Base-by-base conservation (phyloP, 345 rosid genomes). In the Orychophragmus violaceus region DNA sequence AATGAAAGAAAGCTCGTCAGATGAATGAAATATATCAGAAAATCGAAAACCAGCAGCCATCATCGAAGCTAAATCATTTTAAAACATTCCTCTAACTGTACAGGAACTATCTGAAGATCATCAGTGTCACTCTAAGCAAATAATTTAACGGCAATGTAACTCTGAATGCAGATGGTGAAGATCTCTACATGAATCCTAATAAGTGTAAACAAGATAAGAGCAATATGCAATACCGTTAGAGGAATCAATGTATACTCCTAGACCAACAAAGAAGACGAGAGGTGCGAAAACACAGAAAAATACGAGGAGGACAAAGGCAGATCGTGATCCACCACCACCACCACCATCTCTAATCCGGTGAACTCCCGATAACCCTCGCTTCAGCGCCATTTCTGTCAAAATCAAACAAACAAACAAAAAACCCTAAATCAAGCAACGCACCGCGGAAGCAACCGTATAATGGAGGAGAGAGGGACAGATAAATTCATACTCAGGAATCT, bases 281-380 rank as follows among this genome's bases (percentile, higher is more conserved):
- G 92, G 90, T 10, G 84, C 77, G 32, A 91, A 74, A 54, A 85
- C 74, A 36, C 81, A 83, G 81, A 85, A 80, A 76, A 89, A 68
- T 42, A 78, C 70, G 37, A 87, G 74, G 41, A 81, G 52, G 21
- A 62, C 68, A 22, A 85, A 64, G 18, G 79, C 75, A 53, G 82
- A 78, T 57, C 87, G 75, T 80, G 88, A 89, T 89, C 95, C 75
- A 58, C 80, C 71, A 49, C 86, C 69, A 28, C 32, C 32, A 2
- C 35, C 32, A 1, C 35, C 35, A 49, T 80, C 76, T 52, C 84
- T 68, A 78, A 58, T 74, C 74, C 82, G 73, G 16, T 59, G 60
- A 53, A 70, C 70, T 66, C 76, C 77, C 28, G 84, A 78, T 35
- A 79, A 66, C 22, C 88, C 92, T 56, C 90, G 87, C 82, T 68